These are phyloP conservation scores for Solanum paucissectum DNA, from an alignment of 257 asterid genomes.

Conservation along the genomic window DNA sequence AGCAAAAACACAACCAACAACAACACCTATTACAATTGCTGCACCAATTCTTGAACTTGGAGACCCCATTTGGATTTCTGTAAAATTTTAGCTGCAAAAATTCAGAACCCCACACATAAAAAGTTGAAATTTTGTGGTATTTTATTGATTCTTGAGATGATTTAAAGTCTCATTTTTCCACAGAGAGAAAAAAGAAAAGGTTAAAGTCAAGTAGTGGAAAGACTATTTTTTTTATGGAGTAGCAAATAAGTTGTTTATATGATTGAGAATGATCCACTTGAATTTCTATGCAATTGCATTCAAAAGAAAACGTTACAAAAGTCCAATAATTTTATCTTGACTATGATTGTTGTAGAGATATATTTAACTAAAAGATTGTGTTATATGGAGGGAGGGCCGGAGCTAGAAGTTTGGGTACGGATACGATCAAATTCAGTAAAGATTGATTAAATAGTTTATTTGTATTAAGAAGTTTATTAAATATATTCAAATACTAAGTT, in stretches of 20 bases:
- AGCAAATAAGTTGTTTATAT: not conserved
- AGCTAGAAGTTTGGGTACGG: not conserved
- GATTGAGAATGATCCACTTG: not conserved
- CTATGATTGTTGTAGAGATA: not conserved
- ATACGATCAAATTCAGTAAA: not conserved
- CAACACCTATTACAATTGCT: slow-evolving; percentile 9
- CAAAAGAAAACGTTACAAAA: not conserved
- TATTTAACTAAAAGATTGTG: not conserved
- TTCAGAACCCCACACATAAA: not conserved
- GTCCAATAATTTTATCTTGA: too few relatives aligned
- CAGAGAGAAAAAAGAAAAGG: not conserved
- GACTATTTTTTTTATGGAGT: not conserved
- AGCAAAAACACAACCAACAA: slow-evolving; percentile 8
- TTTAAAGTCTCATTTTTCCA: too few relatives aligned
- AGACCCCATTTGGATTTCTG: not conserved
- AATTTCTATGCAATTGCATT: not conserved
- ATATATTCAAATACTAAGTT: too few relatives aligned
- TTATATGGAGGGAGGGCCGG: not conserved
- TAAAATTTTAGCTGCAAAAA: not conserved
- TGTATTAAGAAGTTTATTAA: too few relatives aligned
- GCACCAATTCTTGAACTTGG: slow-evolving; percentile 5
- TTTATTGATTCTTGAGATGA: not conserved
- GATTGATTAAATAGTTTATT: not conserved
- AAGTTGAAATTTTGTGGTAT: not conserved
- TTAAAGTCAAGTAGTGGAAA: not conserved